phyloP scores from a whole-genome alignment of 345 rosid genomes.

The Melaleuca alternifolia region DNA sequence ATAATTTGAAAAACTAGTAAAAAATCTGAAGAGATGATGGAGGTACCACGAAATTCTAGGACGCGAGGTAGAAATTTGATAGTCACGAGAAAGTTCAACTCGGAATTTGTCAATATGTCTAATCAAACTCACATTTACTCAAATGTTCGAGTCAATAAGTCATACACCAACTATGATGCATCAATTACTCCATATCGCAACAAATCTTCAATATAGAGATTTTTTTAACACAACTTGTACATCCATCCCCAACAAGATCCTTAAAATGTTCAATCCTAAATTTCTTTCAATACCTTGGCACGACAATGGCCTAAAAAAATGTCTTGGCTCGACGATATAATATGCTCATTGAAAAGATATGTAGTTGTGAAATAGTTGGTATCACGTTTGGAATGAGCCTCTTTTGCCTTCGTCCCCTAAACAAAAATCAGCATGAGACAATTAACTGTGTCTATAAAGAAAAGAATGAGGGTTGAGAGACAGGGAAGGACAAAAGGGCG shows the following conservation, averaged over 20 bases:
- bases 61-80: not conserved
- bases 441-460: not conserved
- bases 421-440: not conserved
- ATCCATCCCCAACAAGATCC: not conserved
- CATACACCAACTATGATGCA: fast-evolving
- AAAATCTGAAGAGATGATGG: not conserved
- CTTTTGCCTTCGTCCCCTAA: not conserved
- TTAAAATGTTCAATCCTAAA: too few relatives aligned
- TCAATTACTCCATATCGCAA: fast-evolving
- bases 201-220: not conserved
- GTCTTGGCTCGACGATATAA: not conserved
- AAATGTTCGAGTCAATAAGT: not conserved
- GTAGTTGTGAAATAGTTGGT: not conserved
- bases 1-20: not conserved
- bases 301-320: not conserved
- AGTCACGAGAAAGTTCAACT: not conserved
- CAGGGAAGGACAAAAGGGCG: not conserved
- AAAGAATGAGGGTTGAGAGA: not conserved
- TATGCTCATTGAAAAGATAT: not conserved
- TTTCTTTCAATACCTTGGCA: not conserved
- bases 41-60: not conserved
- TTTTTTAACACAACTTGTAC: not conserved
- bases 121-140: not conserved
- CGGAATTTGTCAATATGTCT: not conserved
- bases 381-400: not conserved